Base-by-base conservation (phyloP, 441 rosid genomes). In the Mallotus repandus region DNA sequence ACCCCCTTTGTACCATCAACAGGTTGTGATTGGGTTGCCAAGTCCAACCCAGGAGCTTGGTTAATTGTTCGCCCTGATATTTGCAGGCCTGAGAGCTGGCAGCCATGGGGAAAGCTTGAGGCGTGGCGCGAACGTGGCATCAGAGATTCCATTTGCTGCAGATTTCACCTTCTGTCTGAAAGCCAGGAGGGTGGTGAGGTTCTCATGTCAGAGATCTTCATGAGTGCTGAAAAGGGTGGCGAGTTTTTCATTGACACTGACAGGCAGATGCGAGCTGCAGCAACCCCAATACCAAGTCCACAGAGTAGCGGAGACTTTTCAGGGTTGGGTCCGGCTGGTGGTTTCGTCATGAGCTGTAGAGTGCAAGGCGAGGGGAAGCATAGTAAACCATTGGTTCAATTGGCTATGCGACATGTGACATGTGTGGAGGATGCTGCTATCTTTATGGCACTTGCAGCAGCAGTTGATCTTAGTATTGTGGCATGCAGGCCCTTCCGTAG, bases 21-120 rank as follows among this genome's bases (percentile, higher is more conserved):
- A 63, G 98, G 97, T 66, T 94, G 96, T 86, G 98, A 90, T 81
- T 94, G 96, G 98, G 98, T 94, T 29, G 92, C 94, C 54, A 88
- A 81, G 86, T 94, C 97, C 56, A 94, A 92, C 81, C 99, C 98
- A 0, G 97, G 99, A 79, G 93, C 93, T 73, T 94, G 98, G 99
- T 85, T 92, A 78, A 94, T 94, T 63, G 97, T 92, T 71, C 80
- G 93, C 57, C 97, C 96, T 19, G 99, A 92, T 81, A 83, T 85
- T 10, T 88, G 88, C 76, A 80, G 93, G 73, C 87, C 97, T 2
- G 96, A 89, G 79, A 87, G 93, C 87, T 94, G 99, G 99, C 91
- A 89, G 80, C 99, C 99, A 4, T 94, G 99, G 99, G 99, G 99
- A 82, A 94, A 89, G 86, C 96, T 94, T 1, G 96, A 92, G 81